phyloP scores from a whole-genome alignment of 345 rosid species.

The Microcos paniculata region DNA sequence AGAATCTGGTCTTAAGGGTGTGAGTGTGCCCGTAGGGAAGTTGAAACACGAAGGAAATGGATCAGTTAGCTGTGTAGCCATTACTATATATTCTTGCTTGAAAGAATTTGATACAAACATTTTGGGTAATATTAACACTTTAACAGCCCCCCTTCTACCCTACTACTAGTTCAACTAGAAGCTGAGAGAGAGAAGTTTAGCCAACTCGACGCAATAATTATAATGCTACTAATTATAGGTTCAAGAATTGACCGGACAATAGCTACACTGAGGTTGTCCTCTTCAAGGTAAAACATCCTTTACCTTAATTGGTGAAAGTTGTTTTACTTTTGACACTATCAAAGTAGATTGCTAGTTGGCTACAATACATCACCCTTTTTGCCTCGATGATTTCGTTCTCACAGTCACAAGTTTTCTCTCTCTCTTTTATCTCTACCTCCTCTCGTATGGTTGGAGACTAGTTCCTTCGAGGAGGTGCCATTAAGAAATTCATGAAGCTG shows the following conservation, averaged over 20 bases:
- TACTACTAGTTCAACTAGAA: background rate
- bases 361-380: background rate
- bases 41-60: too few relatives aligned
- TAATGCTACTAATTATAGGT: too few relatives aligned
- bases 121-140: background rate
- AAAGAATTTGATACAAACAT: background rate
- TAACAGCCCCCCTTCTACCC: background rate
- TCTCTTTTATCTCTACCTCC: background rate
- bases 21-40: too few relatives aligned
- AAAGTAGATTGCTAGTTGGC: background rate
- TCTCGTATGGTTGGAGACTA: background rate
- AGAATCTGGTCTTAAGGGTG: background rate
- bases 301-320: background rate
- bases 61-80: background rate
- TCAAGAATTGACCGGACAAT: background rate
- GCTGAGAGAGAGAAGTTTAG: background rate
- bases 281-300: too few relatives aligned
- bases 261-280: too few relatives aligned
- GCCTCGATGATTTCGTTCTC: background rate
- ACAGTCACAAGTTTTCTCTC: background rate
- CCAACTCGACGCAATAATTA: background rate
- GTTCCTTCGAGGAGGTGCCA: background rate
- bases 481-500: background rate
- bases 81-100: background rate
- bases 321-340: background rate